Evolutionary conservation across 2,329 filamentous ascomycete species (phyloP).

Genomic region (Fusarium camptoceras): DNA sequence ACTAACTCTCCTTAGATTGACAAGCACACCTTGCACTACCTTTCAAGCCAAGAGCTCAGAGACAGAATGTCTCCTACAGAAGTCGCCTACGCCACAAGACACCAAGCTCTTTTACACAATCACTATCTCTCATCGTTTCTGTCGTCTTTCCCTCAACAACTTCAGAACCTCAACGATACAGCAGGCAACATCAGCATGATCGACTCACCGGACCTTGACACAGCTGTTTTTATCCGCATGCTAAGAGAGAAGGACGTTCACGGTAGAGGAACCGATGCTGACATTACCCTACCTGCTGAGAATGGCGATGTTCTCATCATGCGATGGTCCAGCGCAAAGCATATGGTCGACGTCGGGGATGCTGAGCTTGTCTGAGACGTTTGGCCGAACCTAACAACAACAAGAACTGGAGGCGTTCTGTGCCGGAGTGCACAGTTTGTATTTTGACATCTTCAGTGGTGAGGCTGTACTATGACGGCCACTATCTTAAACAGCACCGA

Average conservation of each 20-base stretch:
- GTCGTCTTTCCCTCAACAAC: conserved; percentile 77
- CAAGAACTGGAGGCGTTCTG: not conserved
- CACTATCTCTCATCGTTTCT: conserved; percentile 92
- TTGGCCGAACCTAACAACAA: not conserved
- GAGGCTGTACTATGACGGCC: not conserved
- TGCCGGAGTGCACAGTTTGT: not conserved
- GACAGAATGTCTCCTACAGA: conserved; percentile 80
- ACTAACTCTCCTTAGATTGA: conserved; percentile 70
- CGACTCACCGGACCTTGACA: conserved; percentile 83
- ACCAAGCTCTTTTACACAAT: conserved; percentile 84
- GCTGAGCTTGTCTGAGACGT: conserved; percentile 67
- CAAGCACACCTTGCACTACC: conserved; percentile 79
- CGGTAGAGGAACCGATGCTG: conserved; percentile 72
- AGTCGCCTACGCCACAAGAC: conserved; percentile 82
- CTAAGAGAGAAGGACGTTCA: conserved; percentile 70
- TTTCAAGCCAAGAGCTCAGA: conserved; percentile 66
- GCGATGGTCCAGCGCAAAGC: conserved; percentile 79
- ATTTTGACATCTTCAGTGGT: not conserved
- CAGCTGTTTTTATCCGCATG: conserved; percentile 85
- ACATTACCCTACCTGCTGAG: conserved; percentile 68
- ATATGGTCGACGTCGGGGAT: conserved; percentile 64
- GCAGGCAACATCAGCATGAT: conserved; percentile 93
- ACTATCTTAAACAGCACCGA: not conserved
- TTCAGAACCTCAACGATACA: conserved; percentile 91
- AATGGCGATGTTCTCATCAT: conserved; percentile 76